phyloP scores from a whole-genome alignment of 208 protist genomes.

The Trypanosomatidae sp. region DNA sequence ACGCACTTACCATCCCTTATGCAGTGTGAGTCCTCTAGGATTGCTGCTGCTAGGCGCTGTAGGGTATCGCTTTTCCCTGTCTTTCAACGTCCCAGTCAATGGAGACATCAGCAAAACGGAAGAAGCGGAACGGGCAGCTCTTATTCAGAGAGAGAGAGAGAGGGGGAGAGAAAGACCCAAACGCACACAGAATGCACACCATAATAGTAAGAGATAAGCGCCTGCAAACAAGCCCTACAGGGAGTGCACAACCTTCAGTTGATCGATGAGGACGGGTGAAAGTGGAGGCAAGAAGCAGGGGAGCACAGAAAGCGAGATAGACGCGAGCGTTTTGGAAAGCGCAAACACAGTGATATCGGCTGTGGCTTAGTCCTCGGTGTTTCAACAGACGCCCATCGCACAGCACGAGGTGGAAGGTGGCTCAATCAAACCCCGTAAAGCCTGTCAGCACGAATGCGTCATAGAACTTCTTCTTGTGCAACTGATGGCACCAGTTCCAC shows the following conservation, averaged over 20 bases:
- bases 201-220: background rate
- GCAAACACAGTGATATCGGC: background rate
- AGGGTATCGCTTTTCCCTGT: background rate
- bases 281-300: background rate
- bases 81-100: background rate
- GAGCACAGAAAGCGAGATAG: background rate
- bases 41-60: background rate
- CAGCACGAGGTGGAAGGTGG: background rate
- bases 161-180: background rate
- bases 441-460: slow-evolving; percentile 95
- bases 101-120: background rate
- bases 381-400: background rate
- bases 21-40: background rate
- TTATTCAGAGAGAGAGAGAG: too few relatives aligned
- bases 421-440: slow-evolving; percentile 96
- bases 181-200: background rate
- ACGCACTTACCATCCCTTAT: background rate
- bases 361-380: background rate
- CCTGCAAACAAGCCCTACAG: background rate
- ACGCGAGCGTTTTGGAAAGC: background rate
- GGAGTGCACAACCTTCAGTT: background rate
- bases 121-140: background rate
- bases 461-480: slow-evolving; percentile 97
- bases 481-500: slow-evolving; percentile 97
- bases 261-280: background rate